Percentiles rank a stretch among this genome's conserved stretches.
Evolutionary conservation across 352 stramenopile genomes (phyloP).

Genomic region (Pythium brachiatum): DNA sequence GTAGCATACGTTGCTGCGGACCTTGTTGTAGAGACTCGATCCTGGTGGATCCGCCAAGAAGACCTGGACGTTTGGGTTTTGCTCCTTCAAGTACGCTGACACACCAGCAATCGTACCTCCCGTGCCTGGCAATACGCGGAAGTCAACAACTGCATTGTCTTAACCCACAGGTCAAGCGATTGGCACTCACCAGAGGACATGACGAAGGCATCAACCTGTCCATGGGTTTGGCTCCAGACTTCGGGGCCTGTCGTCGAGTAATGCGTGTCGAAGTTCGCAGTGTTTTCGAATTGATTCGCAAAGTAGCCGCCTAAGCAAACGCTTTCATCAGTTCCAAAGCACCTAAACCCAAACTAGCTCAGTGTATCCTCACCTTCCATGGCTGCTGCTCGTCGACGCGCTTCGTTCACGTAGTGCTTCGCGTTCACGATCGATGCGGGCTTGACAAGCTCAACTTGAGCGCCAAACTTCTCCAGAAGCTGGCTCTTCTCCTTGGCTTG

Average conservation of each 20-base stretch:
- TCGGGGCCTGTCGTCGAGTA: slow-evolving; percentile 94
- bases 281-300: slow-evolving; percentile 98
- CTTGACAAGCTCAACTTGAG: slow-evolving; percentile 86
- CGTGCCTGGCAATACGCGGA: slow-evolving; percentile 54
- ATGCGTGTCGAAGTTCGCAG: slow-evolving; percentile 94
- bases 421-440: slow-evolving; percentile 96
- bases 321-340: neutral
- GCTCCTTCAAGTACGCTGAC: slow-evolving; percentile 91
- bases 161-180: neutral
- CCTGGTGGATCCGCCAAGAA: slow-evolving; percentile 96
- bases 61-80: slow-evolving; percentile 82
- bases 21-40: slow-evolving; percentile 96
- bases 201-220: slow-evolving; percentile 94
- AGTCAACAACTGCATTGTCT: neutral
- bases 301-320: slow-evolving; percentile 86
- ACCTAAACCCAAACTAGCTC: neutral
- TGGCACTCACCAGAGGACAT: slow-evolving; percentile 91
- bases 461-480: slow-evolving; percentile 79
- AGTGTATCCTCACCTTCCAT: slow-evolving; percentile 47
- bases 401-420: slow-evolving; percentile 98
- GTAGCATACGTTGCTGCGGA: slow-evolving; percentile 95
- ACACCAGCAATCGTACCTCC: slow-evolving; percentile 97
- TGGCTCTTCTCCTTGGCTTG: slow-evolving; percentile 92
- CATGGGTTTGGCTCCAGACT: slow-evolving; percentile 93
- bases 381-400: slow-evolving; percentile 77